phyloP scores from a whole-genome alignment of 2,329 filamentous ascomycete genomes.

The Fusarium verrucosum region DNA sequence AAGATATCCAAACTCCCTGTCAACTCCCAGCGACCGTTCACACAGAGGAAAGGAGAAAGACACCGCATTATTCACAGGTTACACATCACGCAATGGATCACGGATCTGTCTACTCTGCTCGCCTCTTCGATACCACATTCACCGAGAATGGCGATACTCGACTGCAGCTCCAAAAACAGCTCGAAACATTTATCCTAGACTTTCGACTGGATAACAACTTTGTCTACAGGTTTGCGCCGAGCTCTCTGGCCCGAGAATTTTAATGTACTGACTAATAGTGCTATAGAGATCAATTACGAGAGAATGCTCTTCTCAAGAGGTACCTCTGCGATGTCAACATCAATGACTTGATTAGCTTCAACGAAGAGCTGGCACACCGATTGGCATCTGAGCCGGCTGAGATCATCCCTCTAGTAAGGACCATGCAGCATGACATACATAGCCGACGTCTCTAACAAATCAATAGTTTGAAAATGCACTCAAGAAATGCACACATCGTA shows the following conservation, averaged over 20 bases:
- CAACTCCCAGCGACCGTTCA: conserved; percentile 20
- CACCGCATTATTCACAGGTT: conserved; percentile 7
- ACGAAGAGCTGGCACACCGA: conserved; percentile 91
- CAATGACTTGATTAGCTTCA: conserved; percentile 93
- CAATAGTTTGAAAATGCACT: conserved; percentile 87
- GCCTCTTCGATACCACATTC: conserved; percentile 76
- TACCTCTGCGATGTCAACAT: conserved; percentile 98
- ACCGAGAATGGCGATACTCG: conserved; percentile 74
- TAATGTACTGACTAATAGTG: conserved; percentile 23
- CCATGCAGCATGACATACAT: no score
- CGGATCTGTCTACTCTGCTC: conserved; percentile 85
- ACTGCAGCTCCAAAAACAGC: conserved; percentile 76
- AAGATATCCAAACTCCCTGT: conserved; percentile 35
- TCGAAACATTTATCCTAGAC: conserved; percentile 91
- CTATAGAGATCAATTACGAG: conserved; percentile 86
- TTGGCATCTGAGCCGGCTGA: conserved; percentile 90
- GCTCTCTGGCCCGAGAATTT: neutral
- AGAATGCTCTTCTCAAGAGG: conserved; percentile 93
- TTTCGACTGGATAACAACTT: conserved; percentile 95
- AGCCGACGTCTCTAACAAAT: conserved; percentile 1
- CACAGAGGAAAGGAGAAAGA: conserved; percentile 10
- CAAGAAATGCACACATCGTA: conserved; percentile 89
- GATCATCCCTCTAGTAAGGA: conserved; percentile 84
- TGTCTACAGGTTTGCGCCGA: conserved; percentile 78
- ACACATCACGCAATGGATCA: conserved; percentile 73